Percentiles rank a stretch among this genome's conserved stretches.
Evolutionary conservation across 2,329 filamentous ascomycete genomes (phyloP).

Genomic region (Pseudogymnoascus sp.): DNA sequence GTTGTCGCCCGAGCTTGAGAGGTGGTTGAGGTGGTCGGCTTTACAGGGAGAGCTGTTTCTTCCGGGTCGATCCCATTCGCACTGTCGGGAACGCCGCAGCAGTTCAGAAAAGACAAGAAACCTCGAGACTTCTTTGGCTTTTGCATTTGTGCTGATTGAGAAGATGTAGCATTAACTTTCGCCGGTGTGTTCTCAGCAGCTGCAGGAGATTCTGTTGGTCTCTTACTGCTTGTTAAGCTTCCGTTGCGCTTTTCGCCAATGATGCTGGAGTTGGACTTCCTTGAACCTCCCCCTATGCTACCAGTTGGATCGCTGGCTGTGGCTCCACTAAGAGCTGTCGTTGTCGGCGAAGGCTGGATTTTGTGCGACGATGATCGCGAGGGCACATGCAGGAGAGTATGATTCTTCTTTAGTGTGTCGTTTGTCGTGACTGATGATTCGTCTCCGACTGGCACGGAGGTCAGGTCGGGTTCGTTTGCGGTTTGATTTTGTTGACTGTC

Average conservation of each 20-base stretch:
- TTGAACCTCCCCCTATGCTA: constrained; percentile 56
- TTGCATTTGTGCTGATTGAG: constrained; percentile 22
- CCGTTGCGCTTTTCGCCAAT: constrained; percentile 55
- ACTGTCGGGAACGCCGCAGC: constrained; percentile 36
- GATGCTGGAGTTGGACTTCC: constrained; percentile 57
- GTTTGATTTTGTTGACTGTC: neutral
- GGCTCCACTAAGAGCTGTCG: constrained; percentile 51
- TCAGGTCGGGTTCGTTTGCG: neutral
- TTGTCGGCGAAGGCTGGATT: constrained; percentile 49
- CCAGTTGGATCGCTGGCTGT: constrained; percentile 51
- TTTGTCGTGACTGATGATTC: constrained; percentile 1
- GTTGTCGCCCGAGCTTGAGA: constrained; percentile 19
- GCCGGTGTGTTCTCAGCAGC: constrained; percentile 31
- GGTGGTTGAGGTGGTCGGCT: constrained; percentile 32
- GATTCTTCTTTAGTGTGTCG: constrained; percentile 32
- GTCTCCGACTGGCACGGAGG: neutral
- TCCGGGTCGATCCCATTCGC: constrained; percentile 34
- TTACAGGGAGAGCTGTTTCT: constrained; percentile 35
- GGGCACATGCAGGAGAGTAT: constrained; percentile 47
- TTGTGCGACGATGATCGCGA: constrained; percentile 55
- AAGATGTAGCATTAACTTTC: constrained; percentile 26
- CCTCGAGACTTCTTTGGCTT: constrained; percentile 34
- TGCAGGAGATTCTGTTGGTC: constrained; percentile 39
- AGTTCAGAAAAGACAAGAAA: constrained; percentile 38
- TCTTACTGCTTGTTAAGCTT: constrained; percentile 56